These are phyloP conservation scores for Singerocomus inundabilis DNA, from an alignment of 1,284 basidiomycete genomes.

Conservation along the genomic window DNA sequence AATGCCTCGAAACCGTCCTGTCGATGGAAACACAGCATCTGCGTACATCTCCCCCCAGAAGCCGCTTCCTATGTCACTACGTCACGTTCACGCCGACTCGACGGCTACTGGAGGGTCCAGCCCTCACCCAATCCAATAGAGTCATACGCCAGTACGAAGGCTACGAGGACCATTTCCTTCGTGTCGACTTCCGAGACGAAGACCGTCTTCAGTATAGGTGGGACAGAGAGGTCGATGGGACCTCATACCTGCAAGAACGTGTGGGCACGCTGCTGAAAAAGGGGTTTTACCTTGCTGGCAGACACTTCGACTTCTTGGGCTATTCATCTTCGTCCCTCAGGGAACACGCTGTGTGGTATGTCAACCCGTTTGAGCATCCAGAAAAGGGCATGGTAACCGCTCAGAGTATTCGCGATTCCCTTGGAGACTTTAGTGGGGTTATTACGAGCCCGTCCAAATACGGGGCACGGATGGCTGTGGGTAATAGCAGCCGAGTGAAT, in stretches of 20 bases:
- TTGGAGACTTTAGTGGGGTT: slow-evolving; percentile 64
- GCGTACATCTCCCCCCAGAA: slow-evolving; percentile 20
- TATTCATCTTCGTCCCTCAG: slow-evolving; percentile 61
- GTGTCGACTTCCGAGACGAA: slow-evolving; percentile 67
- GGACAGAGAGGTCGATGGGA: slow-evolving; percentile 50
- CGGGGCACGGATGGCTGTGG: slow-evolving; percentile 70
- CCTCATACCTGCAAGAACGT: no score
- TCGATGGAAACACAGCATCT: slow-evolving; percentile 27
- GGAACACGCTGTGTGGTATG: slow-evolving; percentile 61
- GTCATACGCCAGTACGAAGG: slow-evolving; percentile 51
- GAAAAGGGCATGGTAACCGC: slow-evolving; percentile 25
- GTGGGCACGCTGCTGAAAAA: no score
- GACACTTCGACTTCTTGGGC: slow-evolving; percentile 56
- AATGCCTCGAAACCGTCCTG: slow-evolving; percentile 49
- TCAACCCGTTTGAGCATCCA: slow-evolving; percentile 42
- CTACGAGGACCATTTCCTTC: slow-evolving; percentile 56
- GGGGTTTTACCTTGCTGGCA: no score
- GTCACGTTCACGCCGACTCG: slow-evolving; percentile 63
- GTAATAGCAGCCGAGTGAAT: slow-evolving; percentile 1
- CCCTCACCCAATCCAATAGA: slow-evolving; percentile 60
- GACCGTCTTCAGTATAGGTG: slow-evolving; percentile 48
- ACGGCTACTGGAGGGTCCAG: slow-evolving; percentile 49
- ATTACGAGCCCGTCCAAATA: slow-evolving; percentile 68
- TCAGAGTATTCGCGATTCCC: slow-evolving; percentile 36
- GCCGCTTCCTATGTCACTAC: slow-evolving; percentile 54